Base-by-base conservation (phyloP, 2,329 filamentous ascomycete species). In the Ophiocordyceps camponoti-rufipedis region DNA sequence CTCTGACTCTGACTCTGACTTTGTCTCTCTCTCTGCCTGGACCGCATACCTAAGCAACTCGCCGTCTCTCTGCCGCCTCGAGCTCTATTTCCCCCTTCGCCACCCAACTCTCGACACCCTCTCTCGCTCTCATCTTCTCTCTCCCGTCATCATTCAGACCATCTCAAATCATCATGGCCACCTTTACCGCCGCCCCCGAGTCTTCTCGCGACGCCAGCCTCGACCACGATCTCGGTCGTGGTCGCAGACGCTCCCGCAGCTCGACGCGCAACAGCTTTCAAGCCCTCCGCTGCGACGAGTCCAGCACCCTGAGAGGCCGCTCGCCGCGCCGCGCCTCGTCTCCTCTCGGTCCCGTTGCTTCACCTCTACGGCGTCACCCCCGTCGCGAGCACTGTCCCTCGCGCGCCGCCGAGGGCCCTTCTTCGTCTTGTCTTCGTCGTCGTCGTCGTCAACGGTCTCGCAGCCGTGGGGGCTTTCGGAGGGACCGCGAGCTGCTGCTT, bases 311-410 rank as follows among this genome's bases (percentile, higher is more conserved):
- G 29, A 61, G 64, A 45, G 64, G 64, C 40, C 61, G 64, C 39
- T 65, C 64, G 45, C 62, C 61, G 28, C 58, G 61, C 13, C 60
- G 64, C 43, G 63, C 63, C 14, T 57, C 59, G 12, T 66, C 64
- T 4, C 63, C 62, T 14, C 51, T 55, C 48, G 53, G 48, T 43
- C 52, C 54, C 33, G 48, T 56, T 46, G 62, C 63, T 16, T 8
- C 35, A 16, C 35, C 35, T 7, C 35, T 39, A 4, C 35, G 35
- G 4, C 56, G 64, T 5, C 59, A 62, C 29, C 58, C 58, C 32
- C 62, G 65, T 39, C 64, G 68, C 18, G 66, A 66, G 50, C 67
- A 69, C 49, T 66, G 64, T 47, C 64, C 64, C 11, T 67, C 64
- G 12, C 56, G 64, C 18, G 59, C 59, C 16, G 50, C 58, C 2